phyloP scores from a whole-genome alignment of 768 basidiomycete genomes.

The Trametes gibbosa region DNA sequence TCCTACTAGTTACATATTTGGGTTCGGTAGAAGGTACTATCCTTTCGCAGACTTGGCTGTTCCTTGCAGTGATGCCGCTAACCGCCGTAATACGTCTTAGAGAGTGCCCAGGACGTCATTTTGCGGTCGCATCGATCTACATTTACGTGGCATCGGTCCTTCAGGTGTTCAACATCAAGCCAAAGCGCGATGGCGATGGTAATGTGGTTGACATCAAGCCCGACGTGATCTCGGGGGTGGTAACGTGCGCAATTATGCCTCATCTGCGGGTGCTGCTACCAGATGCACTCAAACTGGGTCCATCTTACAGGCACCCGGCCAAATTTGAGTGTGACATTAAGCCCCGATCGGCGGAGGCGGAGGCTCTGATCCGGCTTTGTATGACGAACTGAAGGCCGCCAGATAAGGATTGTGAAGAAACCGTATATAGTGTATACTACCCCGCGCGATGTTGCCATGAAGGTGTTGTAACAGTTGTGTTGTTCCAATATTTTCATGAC shows the following conservation, averaged over 20 bases:
- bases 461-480: no score
- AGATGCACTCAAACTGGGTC: no score
- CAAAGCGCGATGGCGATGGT: neutral
- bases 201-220: neutral
- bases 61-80: neutral
- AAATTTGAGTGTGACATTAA: neutral
- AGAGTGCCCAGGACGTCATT: constrained; percentile 2
- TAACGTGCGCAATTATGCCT: neutral
- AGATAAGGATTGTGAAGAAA: no score
- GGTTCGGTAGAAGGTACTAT: constrained; percentile 3
- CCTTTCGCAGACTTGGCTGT: neutral
- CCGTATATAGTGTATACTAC: no score
- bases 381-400: neutral
- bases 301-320: neutral
- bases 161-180: neutral
- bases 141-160: constrained; percentile 5
- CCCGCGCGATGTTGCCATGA: no score
- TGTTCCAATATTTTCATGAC: no score
- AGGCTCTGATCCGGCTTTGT: neutral
- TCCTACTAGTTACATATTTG: neutral
- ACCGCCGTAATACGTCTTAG: neutral
- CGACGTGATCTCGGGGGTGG: neutral
- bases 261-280: no score
- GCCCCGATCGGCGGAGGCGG: neutral
- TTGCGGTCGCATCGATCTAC: constrained; percentile 2